phyloP scores from a whole-genome alignment of 2,329 filamentous ascomycete genomes.

The Exophiala oligosperma region DNA sequence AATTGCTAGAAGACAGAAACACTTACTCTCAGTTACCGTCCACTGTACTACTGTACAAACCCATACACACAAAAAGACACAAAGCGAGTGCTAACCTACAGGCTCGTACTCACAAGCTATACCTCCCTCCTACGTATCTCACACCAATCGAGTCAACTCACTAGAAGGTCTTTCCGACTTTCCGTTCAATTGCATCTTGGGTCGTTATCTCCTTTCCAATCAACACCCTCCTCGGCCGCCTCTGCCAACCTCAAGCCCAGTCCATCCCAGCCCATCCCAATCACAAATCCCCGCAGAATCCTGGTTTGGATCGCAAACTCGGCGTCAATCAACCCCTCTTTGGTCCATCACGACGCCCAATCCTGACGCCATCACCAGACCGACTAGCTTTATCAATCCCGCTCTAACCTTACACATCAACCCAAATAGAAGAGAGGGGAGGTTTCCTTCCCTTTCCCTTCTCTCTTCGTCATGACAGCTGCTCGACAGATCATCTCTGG shows the following conservation, averaged over 20 bases:
- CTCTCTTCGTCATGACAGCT: slow-evolving; percentile 9
- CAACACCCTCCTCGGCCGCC: not conserved
- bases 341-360: not conserved
- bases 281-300: not conserved
- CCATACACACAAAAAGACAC: too few species aligned
- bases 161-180: not conserved
- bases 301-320: not conserved
- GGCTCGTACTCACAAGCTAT: not conserved
- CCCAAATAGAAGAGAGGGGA: too few species aligned
- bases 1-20: too few species aligned
- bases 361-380: not conserved
- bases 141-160: too few species aligned
- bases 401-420: not conserved
- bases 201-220: not conserved
- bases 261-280: too few species aligned
- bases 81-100: too few species aligned
- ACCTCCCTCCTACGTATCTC: not conserved
- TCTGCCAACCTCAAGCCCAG: not conserved
- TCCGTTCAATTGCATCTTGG: not conserved
- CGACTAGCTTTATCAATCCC: slow-evolving; percentile 1
- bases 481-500: slow-evolving; percentile 14
- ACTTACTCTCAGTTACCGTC: too few species aligned
- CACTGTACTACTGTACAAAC: too few species aligned
- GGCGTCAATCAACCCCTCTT: not conserved
- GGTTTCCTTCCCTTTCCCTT: slow-evolving; percentile 1